phyloP scores from a whole-genome alignment of 2,329 filamentous ascomycete genomes.

The Paecilomyces sp. region DNA sequence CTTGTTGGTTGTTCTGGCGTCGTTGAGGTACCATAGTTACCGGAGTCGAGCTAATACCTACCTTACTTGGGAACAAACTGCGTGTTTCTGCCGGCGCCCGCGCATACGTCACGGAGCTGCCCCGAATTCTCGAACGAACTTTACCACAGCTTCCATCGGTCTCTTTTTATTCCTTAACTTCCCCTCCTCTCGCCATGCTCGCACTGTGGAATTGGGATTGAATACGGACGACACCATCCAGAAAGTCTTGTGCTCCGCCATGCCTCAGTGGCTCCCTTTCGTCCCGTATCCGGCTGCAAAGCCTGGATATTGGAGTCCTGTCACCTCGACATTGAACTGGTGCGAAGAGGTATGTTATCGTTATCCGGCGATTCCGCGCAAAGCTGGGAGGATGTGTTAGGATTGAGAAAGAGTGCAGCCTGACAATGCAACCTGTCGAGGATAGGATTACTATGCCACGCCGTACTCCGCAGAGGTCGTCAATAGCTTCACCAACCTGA shows the following conservation, averaged over 20 bases:
- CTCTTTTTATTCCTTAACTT: background rate
- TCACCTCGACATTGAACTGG: conserved; percentile 69
- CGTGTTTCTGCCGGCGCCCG: background rate
- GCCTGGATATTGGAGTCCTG: conserved; percentile 59
- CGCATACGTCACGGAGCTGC: background rate
- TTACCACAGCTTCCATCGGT: background rate
- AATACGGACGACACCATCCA: background rate
- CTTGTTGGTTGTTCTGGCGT: background rate
- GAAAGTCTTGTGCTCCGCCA: conserved; percentile 10
- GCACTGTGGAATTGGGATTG: background rate
- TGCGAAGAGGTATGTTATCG: conserved; percentile 62
- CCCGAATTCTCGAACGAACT: background rate
- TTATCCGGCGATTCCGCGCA: background rate
- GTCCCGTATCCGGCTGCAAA: conserved; percentile 41
- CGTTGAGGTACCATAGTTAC: background rate
- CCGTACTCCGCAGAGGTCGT: conserved; percentile 70
- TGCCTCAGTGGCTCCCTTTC: conserved; percentile 24
- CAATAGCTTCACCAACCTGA: conserved; percentile 72
- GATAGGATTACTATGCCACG: conserved; percentile 68
- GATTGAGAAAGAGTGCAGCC: background rate
- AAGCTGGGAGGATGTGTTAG: background rate
- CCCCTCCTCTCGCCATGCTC: background rate
- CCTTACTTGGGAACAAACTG: background rate
- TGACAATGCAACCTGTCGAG: conserved; percentile 9
- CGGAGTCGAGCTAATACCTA: background rate